Conservation (phyloP, 768 basidiomycete species). For the Scleroderma citrinum region DNA sequence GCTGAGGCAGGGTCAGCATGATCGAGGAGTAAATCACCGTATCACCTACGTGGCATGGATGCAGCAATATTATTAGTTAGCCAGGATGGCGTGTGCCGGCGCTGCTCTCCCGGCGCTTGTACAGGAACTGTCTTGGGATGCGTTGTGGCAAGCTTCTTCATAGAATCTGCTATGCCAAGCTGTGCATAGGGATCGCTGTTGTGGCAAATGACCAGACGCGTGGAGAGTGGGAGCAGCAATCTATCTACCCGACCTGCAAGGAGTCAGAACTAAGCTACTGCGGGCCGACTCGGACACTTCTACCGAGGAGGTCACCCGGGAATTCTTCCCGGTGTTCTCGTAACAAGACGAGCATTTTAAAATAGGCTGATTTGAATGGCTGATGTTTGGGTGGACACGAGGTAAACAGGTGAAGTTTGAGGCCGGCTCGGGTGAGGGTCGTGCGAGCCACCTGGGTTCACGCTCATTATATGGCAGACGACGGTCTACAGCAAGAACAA, state of each 20-base stretch:
- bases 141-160: slow-evolving; percentile 12
- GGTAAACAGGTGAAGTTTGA: slow-evolving; percentile 42
- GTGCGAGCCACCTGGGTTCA: slow-evolving; percentile 38
- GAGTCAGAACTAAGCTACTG: slow-evolving; percentile 1
- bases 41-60: slow-evolving; percentile 35
- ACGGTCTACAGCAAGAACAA: slow-evolving; percentile 1
- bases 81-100: slow-evolving; percentile 18
- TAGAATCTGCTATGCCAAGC: slow-evolving; percentile 31
- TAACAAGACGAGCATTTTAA: slow-evolving; percentile 40
- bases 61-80: slow-evolving; percentile 18
- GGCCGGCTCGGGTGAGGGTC: slow-evolving; percentile 38
- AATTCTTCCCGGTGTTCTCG: slow-evolving; percentile 29
- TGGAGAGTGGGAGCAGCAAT: slow-evolving; percentile 29
- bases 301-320: slow-evolving; percentile 23
- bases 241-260: slow-evolving; percentile 26
- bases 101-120: slow-evolving; percentile 8
- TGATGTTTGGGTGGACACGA: slow-evolving; percentile 35
- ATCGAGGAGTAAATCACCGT: neutral
- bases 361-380: slow-evolving; percentile 44
- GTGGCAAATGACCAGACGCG: slow-evolving; percentile 24
- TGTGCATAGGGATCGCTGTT: slow-evolving; percentile 26
- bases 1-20: slow-evolving; percentile 25
- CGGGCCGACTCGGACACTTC: slow-evolving; percentile 3
- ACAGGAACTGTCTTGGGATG: slow-evolving; percentile 12
- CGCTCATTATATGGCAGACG: neutral